Conservation (phyloP, 108 stramenopile species). For the Poteriospumella lacustris region DNA sequence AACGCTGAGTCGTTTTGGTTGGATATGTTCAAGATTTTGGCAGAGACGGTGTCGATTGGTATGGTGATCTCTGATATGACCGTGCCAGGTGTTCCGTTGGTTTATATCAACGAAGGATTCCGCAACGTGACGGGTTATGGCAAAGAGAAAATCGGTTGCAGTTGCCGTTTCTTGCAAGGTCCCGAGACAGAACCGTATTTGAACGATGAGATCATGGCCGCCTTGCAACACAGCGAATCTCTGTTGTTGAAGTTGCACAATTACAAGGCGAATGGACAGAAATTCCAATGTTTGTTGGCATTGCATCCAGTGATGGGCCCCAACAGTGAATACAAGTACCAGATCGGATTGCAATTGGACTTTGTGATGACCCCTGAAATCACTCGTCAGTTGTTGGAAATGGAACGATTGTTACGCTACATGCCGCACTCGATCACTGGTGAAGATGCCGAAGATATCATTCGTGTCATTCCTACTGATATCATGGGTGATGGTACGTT, state of each 20-base stretch:
- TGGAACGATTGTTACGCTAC: background rate
- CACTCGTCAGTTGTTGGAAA: background rate
- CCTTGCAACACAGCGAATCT: conserved; percentile 34
- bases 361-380: background rate
- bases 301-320: conserved; percentile 32
- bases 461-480: no score
- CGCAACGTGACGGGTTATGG: conserved; percentile 29
- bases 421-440: background rate
- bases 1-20: conserved; percentile 33
- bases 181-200: conserved; percentile 37
- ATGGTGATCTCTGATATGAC: conserved; percentile 38
- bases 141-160: conserved; percentile 28
- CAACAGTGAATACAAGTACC: conserved; percentile 38
- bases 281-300: conserved; percentile 29
- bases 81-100: conserved; percentile 37
- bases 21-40: conserved; percentile 40
- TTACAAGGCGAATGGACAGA: conserved; percentile 27
- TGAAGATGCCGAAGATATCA: no score
- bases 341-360: conserved; percentile 37
- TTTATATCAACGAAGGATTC: conserved; percentile 40
- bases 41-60: conserved; percentile 32
- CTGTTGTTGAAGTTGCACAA: conserved; percentile 39
- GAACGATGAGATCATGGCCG: conserved; percentile 37
- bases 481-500: no score
- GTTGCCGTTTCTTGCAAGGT: conserved; percentile 38